A percentile compares a stretch with the other conserved stretches of the same genome.
Conservation (phyloP, 768 basidiomycete genomes). For the Boletus eberwhitei region DNA sequence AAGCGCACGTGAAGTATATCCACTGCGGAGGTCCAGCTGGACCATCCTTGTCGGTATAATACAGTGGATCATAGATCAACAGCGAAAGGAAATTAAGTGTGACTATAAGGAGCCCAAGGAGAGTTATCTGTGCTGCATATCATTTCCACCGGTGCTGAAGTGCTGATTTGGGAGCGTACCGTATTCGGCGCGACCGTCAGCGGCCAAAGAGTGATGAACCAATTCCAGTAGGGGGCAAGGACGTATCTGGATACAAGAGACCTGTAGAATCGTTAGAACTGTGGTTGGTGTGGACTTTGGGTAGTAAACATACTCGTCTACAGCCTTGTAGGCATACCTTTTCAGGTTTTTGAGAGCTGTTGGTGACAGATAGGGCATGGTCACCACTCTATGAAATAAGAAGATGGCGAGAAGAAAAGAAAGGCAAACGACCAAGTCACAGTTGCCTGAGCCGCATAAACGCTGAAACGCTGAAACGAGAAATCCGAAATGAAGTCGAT, state of each 20-base stretch:
- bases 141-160: background rate
- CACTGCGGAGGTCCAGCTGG: constrained; percentile 67
- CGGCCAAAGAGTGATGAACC: constrained; percentile 89
- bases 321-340: constrained; percentile 75
- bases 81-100: constrained; percentile 81
- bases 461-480: background rate
- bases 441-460: background rate
- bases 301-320: constrained; percentile 62
- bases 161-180: constrained; percentile 42
- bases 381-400: background rate
- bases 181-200: constrained; percentile 83
- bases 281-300: background rate
- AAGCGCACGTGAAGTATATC: constrained; percentile 84
- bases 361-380: constrained; percentile 64
- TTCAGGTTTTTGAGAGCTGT: constrained; percentile 70
- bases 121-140: constrained; percentile 66
- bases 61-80: constrained; percentile 78
- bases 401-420: background rate
- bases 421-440: background rate
- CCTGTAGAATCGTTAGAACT: constrained; percentile 36
- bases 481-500: background rate
- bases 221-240: constrained; percentile 84
- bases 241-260: constrained; percentile 74
- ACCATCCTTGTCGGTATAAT: constrained; percentile 65
- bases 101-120: constrained; percentile 79